Evolutionary conservation across 257 asterid species (phyloP).

Genomic region (Leptodermis oblonga): DNA sequence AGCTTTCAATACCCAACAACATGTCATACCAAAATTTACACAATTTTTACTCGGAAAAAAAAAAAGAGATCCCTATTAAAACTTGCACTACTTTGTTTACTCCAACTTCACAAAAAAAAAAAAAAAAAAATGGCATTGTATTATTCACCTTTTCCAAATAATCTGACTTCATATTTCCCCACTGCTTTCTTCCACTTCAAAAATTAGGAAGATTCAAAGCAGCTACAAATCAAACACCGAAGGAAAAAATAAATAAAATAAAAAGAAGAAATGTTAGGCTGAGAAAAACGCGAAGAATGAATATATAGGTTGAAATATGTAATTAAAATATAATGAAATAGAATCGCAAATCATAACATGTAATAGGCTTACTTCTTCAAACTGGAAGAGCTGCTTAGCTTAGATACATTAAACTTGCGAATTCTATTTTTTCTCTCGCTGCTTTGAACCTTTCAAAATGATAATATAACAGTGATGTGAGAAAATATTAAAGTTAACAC

Average conservation of each 20-base stretch:
- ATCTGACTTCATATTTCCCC: constrained; percentile 73
- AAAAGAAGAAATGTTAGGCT: background rate
- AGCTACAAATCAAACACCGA: constrained; percentile 80
- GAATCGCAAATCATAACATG: background rate
- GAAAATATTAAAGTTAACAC: too few species aligned
- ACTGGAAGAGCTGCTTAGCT: background rate
- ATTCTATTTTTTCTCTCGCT: too few species aligned
- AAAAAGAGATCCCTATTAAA: too few species aligned
- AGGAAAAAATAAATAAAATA: too few species aligned
- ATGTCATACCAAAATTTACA: too few species aligned
- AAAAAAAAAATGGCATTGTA: background rate
- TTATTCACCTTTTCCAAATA: constrained; percentile 70
- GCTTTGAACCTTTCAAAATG: background rate
- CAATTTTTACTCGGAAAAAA: too few species aligned
- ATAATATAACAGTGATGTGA: background rate
- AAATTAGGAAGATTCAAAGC: constrained; percentile 81
- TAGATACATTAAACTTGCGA: background rate
- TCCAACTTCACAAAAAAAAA: background rate
- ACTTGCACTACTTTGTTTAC: background rate
- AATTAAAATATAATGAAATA: background rate
- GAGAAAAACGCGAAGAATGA: background rate
- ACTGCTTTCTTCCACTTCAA: constrained; percentile 87
- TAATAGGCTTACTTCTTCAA: background rate
- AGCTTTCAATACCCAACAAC: too few species aligned
- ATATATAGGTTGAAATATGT: background rate